Conservation (phyloP, 441 rosid genomes). For the Pelargonium myrrhifolium region DNA sequence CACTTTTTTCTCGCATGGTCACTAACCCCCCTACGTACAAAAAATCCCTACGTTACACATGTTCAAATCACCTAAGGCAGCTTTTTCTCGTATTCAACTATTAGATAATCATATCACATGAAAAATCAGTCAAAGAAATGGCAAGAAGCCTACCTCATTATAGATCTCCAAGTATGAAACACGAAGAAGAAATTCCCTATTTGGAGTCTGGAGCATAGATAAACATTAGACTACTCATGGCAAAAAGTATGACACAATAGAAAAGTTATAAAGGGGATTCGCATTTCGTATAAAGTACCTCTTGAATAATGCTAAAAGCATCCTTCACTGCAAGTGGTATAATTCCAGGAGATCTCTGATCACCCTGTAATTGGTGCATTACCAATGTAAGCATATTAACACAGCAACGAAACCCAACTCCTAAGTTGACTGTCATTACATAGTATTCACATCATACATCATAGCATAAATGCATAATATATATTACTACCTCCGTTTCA, state of each 20-base stretch:
- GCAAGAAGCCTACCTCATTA: slow-evolving; percentile 57
- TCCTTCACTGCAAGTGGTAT: slow-evolving; percentile 97
- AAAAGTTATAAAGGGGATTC: neutral
- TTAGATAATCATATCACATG: neutral
- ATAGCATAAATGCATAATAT: slow-evolving; percentile 5
- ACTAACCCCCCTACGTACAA: too few species aligned
- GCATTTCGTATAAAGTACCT: slow-evolving; percentile 40
- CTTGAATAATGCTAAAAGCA: slow-evolving; percentile 94
- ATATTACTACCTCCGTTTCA: slow-evolving; percentile 1
- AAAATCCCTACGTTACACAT: too few species aligned
- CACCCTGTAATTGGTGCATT: slow-evolving; percentile 67
- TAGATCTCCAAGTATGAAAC: slow-evolving; percentile 95
- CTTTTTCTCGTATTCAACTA: too few species aligned
- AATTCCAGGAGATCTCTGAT: slow-evolving; percentile 99
- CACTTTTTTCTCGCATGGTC: too few species aligned
- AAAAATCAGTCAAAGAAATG: neutral
- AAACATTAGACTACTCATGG: slow-evolving; percentile 18
- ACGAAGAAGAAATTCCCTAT: slow-evolving; percentile 90
- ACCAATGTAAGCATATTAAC: slow-evolving; percentile 20
- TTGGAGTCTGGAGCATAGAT: slow-evolving; percentile 64
- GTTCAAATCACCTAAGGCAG: too few species aligned
- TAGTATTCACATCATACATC: slow-evolving; percentile 15
- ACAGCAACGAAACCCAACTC: slow-evolving; percentile 17
- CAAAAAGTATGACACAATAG: neutral
- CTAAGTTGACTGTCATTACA: slow-evolving; percentile 9